phyloP scores from a whole-genome alignment of 2,329 filamentous ascomycete genomes.

The Pseudogymnoascus sp. region DNA sequence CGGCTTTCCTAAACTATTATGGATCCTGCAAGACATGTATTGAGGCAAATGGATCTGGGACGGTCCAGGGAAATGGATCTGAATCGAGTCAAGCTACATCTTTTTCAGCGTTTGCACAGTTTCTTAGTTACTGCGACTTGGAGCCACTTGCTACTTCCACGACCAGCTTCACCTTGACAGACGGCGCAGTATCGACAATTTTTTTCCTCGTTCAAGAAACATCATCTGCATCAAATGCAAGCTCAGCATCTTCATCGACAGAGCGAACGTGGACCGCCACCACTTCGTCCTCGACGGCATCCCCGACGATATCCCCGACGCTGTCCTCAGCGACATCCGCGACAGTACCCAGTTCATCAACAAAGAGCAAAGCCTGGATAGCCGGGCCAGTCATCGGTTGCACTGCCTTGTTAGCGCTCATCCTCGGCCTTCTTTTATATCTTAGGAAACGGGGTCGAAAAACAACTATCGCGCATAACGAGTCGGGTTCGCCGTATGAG shows the following conservation, averaged over 20 bases:
- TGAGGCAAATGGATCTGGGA: neutral
- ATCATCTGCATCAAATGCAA: neutral
- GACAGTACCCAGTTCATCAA: neutral
- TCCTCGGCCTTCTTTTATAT: neutral
- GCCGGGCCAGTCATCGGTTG: neutral
- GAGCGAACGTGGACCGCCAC: too few relatives aligned
- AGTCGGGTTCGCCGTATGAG: neutral
- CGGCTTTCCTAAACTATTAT: neutral
- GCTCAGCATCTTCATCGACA: too few relatives aligned
- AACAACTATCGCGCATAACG: neutral
- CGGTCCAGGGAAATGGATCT: neutral
- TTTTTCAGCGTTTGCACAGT: neutral
- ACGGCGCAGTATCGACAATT: constrained; percentile 12
- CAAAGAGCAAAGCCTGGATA: neutral
- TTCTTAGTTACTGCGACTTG: neutral
- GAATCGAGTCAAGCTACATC: neutral
- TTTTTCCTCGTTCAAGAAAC: neutral
- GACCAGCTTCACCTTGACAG: constrained; percentile 8
- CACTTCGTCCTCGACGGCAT: neutral
- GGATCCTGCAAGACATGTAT: neutral
- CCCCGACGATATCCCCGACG: neutral
- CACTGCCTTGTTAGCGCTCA: neutral
- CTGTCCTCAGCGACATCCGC: too few relatives aligned
- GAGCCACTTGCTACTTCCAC: constrained; percentile 7
- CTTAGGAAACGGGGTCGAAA: neutral